Evolutionary conservation across 2,329 filamentous ascomycete genomes (phyloP), one percentile per base, ranked within the genome.

Genomic region (Epichloe baconii): DNA sequence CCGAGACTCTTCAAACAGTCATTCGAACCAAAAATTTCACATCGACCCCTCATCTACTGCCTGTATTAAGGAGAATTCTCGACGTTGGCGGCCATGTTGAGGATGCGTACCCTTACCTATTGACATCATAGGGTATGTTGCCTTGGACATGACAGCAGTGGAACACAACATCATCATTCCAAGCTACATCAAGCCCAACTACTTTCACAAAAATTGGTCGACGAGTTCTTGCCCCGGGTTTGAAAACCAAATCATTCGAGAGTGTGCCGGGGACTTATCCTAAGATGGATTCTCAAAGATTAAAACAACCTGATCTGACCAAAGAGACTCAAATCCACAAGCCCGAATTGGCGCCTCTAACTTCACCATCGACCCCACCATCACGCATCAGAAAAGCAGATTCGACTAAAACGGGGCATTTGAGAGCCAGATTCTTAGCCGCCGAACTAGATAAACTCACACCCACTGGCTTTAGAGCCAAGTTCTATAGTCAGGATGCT

Each of bases 141-240:
- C 62, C 21, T 54, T 64, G 44, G 64, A 66, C 49, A 53, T 66
- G 46, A 55, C 61, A 44, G 64, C 64, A 15, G 57, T 65, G 21
- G 51, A 56, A 12, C 52, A 54, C 37, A 56, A 57, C 34, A 47
- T 64, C 3, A 59, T 63, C 4, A 49, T 59, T 8, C 64, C 64
- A 43, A 66, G 62, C 49, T 66, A 59, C 35, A 55, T 66, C 26
- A 49, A 54, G 12, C 62, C 58, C 10, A 44, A 52, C 11, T 51
- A 58, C 15, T 65, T 60, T 48, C 60, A 56, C n/a, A 49, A 53
- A 17, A 52, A 44, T 48, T 65, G 14, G 50, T 56, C 15, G 47
- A 58, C 36, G 55, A 53, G 10, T 61, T 65, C 17, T 57, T 57
- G 1, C 54, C 56, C 36, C 35, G 10, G 55, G 58, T 11, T 57